These are phyloP conservation scores for Magnaporthiopsis incrustans DNA, from an alignment of 2,329 filamentous ascomycete genomes.

Conservation along the genomic window DNA sequence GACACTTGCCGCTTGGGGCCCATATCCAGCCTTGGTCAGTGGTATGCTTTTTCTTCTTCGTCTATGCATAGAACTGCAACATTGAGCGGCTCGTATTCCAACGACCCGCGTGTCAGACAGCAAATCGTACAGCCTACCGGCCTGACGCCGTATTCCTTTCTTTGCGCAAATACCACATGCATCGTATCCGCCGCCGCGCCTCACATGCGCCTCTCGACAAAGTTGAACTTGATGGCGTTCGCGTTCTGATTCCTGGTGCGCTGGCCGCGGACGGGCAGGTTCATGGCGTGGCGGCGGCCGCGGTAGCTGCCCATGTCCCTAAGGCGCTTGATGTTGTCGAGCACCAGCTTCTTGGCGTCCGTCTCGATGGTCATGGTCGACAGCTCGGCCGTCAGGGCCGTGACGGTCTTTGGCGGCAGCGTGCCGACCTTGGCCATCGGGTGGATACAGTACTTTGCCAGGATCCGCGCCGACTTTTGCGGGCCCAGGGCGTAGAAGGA, in stretches of 20 bases:
- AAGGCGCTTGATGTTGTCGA: slow-evolving; percentile 78
- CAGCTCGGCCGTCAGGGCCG: slow-evolving; percentile 75
- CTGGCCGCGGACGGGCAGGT: slow-evolving; percentile 84
- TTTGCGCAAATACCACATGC: neutral
- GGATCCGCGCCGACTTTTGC: slow-evolving; percentile 60
- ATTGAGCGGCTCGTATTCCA: too few species aligned
- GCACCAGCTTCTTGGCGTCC: slow-evolving; percentile 67
- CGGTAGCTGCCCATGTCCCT: slow-evolving; percentile 88
- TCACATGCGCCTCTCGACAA: slow-evolving; percentile 39
- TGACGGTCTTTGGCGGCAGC: slow-evolving; percentile 67
- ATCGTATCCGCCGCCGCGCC: neutral
- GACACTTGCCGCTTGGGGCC: neutral
- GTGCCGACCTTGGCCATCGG: slow-evolving; percentile 70
- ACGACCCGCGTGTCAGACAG: neutral
- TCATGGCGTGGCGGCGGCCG: slow-evolving; percentile 86
- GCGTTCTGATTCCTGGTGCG: slow-evolving; percentile 68
- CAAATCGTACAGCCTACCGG: neutral
- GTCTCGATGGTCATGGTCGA: slow-evolving; percentile 92
- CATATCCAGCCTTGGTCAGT: too few species aligned
- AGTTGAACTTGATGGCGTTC: slow-evolving; percentile 55
- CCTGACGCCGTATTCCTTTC: neutral
- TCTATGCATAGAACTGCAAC: too few species aligned
- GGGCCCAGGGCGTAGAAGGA: slow-evolving; percentile 81
- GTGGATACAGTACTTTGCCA: slow-evolving; percentile 86
- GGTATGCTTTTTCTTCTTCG: too few species aligned